A percentile compares a stretch with the other conserved stretches of the same genome.
Conservation (phyloP, 305 asterid species). For the Plantago lanceolata region DNA sequence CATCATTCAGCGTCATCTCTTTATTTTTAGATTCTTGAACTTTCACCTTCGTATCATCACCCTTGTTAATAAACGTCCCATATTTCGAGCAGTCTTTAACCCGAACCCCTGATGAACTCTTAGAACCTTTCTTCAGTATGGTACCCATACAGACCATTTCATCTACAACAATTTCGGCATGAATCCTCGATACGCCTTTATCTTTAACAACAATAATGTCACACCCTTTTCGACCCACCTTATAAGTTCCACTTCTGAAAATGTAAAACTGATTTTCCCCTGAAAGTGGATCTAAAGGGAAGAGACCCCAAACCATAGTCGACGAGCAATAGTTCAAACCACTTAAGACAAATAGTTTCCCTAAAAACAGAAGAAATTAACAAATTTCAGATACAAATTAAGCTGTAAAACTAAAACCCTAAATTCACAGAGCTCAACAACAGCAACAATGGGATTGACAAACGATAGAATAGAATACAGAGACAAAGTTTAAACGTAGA, state of each 20-base stretch:
- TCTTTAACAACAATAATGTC: constrained; percentile 76
- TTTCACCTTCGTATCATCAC: constrained; percentile 50
- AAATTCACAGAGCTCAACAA: background rate
- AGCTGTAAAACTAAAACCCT: background rate
- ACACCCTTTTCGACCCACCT: constrained; percentile 95
- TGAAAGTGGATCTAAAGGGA: constrained; percentile 80
- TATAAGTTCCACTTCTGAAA: constrained; percentile 73
- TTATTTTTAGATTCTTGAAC: constrained; percentile 71
- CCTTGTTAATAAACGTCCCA: constrained; percentile 65
- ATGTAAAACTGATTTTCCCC: constrained; percentile 79
- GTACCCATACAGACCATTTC: constrained; percentile 68
- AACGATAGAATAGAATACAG: no score
- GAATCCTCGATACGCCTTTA: constrained; percentile 93
- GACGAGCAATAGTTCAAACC: no score
- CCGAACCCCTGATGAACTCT: constrained; percentile 52
- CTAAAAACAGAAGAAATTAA: background rate
- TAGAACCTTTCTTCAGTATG: constrained; percentile 36
- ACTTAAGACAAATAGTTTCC: background rate
- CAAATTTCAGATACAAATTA: background rate
- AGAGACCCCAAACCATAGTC: constrained; percentile 85
- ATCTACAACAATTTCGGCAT: constrained; percentile 81
- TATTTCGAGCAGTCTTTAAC: constrained; percentile 86
- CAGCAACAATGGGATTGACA: background rate
- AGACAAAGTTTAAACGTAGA: background rate
- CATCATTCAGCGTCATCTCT: constrained; percentile 61